phyloP scores from a whole-genome alignment of 1,284 basidiomycete genomes.

The Peniophora sp. region DNA sequence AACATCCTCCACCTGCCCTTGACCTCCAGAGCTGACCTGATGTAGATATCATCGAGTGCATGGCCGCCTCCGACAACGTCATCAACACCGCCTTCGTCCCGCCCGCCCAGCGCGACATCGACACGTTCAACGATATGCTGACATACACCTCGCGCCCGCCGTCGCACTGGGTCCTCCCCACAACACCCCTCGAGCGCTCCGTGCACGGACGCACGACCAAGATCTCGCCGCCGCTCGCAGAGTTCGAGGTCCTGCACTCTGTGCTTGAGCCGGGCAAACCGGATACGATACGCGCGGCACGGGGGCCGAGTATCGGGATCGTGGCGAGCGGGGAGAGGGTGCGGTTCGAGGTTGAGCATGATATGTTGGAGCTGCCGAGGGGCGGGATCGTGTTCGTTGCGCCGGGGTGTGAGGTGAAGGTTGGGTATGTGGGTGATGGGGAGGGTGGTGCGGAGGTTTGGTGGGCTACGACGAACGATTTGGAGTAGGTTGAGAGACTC shows the following conservation, averaged over 20 bases:
- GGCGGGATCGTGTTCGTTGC: constrained; percentile 11
- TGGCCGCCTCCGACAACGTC: constrained; percentile 28
- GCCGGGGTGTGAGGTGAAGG: constrained; percentile 6
- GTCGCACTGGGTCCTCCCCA: constrained; percentile 9
- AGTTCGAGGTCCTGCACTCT: constrained; percentile 14
- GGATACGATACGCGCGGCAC: constrained; percentile 4
- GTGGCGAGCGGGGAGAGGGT: constrained; percentile 8
- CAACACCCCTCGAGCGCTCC: constrained; percentile 7
- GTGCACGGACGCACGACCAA: constrained; percentile 7
- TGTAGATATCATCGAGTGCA: constrained; percentile 28
- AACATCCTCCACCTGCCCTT: background rate
- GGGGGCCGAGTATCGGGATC: constrained; percentile 13
- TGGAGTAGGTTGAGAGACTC: background rate
- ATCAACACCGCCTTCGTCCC: constrained; percentile 26
- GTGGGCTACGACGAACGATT: constrained; percentile 9
- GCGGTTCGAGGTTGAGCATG: constrained; percentile 4
- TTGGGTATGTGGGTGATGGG: background rate
- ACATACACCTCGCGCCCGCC: constrained; percentile 10
- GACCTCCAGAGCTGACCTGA: background rate
- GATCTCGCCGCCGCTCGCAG: constrained; percentile 13
- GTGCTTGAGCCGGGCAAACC: constrained; percentile 3
- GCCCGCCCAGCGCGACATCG: constrained; percentile 18
- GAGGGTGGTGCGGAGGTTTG: constrained; percentile 6
- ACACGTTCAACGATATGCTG: constrained; percentile 9
- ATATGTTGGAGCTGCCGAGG: constrained; percentile 1